Evolutionary conservation across 495 filamentous ascomycete genomes (phyloP).

Genomic region (Articulospora tetracladia): DNA sequence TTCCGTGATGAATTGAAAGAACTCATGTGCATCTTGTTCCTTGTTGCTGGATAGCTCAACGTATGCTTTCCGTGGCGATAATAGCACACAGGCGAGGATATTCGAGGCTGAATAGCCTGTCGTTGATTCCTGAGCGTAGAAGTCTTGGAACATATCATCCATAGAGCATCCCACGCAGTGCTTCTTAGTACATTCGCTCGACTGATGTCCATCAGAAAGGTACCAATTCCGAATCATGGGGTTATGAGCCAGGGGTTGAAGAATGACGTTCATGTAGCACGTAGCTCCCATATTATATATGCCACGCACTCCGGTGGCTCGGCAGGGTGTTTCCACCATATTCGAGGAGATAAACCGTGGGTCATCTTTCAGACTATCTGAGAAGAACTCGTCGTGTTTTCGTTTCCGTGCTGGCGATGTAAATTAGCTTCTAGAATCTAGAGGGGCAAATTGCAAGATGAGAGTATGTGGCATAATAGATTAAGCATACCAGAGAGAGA

Average conservation of each 20-base stretch:
- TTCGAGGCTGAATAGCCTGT: conserved; percentile 81
- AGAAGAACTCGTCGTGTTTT: conserved; percentile 57
- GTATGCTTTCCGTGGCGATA: conserved; percentile 55
- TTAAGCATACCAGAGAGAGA: conserved; percentile 39
- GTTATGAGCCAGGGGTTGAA: conserved; percentile 86
- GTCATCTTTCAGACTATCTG: conserved; percentile 52
- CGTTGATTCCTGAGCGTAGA: conserved; percentile 73
- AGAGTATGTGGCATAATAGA: not conserved
- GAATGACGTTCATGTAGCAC: conserved; percentile 88
- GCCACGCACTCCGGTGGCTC: conserved; percentile 72
- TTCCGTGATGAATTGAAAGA: conserved; percentile 88
- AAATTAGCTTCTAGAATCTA: not conserved
- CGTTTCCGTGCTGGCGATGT: conserved; percentile 43
- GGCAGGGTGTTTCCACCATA: conserved; percentile 60
- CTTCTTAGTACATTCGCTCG: conserved; percentile 57
- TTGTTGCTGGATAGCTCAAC: conserved; percentile 84
- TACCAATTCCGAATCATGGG: conserved; percentile 83
- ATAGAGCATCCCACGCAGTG: conserved; percentile 84
- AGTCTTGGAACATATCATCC: conserved; percentile 88
- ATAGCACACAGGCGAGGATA: conserved; percentile 77
- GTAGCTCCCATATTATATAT: conserved; percentile 92
- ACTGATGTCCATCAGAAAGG: conserved; percentile 77
- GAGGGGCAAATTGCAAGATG: not conserved
- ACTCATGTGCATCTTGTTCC: conserved; percentile 94
- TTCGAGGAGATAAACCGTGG: conserved; percentile 55